Evolutionary conservation across 768 basidiomycete genomes (phyloP), one percentile per base, ranked within the genome.

Genomic region (Auricularia cornea): DNA sequence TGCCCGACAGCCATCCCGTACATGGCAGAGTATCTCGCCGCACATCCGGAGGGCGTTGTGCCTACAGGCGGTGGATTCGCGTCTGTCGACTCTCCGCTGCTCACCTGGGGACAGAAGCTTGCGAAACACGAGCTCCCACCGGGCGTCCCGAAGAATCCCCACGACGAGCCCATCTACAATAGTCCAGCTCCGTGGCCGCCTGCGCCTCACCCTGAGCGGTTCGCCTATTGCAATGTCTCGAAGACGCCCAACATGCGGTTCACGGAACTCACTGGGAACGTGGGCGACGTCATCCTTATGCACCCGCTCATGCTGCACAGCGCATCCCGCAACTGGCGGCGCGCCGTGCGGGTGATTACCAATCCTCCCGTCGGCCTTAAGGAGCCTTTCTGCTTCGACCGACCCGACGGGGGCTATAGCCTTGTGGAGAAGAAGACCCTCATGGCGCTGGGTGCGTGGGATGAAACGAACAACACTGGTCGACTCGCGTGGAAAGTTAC

Each of bases 251-350:
- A 56, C 8, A 62, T 54, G 60, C 23, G 16, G 16, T 65, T 66
- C 38, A 51, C 63, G 32, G 51, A 72, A 68, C 48, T 75, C 72
- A 85, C 84, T 1, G 85, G 85, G 44, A 76, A 83, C 63, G 70
- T 81, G 41, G 86, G 85, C 23, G 86, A 87, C 69, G 85, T 86
- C 14, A 80, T 85, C 23, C 75, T 86, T 44, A 74, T 86, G 74
- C 84, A 86, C 72, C 83, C 85, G 14, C 71, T 87, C 59, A 87
- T 87, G 83, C 71, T 85, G 66, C 86, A 86, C 67, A 82, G 84
- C 14, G 85, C 85, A 14, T 82, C 83, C 33, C 83, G 80, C 70
- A 87, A 87, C 69, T 75, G 81, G 66, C 73, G 81, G 44, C 80
- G 86, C 29, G 72, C 78, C n/a, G 83, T 81, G 30, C 76, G 85